These are phyloP conservation scores for Sclerotinia sclerotiorum DNA, from an alignment of 2,329 filamentous ascomycete genomes.

Conservation along the genomic window DNA sequence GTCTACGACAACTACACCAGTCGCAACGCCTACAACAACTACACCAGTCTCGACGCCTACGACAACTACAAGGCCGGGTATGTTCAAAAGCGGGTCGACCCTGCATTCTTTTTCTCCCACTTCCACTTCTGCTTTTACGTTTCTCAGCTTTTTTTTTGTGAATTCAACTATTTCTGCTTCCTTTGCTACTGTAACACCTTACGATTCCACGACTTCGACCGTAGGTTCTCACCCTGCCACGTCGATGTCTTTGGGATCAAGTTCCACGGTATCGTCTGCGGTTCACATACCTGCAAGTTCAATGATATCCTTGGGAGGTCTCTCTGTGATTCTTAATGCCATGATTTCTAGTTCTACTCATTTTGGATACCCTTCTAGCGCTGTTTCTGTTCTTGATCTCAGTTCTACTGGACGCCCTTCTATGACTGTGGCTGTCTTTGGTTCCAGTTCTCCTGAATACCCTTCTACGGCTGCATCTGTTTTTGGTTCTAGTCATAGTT, in stretches of 20 bases:
- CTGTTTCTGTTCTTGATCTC: conserved; percentile 6
- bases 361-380: conserved; percentile 18
- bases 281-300: conserved; percentile 20
- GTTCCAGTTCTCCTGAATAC: no score
- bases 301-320: conserved; percentile 11
- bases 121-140: conserved; percentile 8
- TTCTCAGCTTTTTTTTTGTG: conserved; percentile 7
- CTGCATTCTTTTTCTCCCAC: conserved; percentile 29
- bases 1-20: conserved; percentile 25
- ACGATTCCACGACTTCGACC: conserved; percentile 21
- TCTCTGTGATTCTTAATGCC: conserved; percentile 9
- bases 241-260: conserved; percentile 7
- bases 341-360: conserved; percentile 22
- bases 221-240: not conserved
- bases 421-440: not conserved
- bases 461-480: no score
- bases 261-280: conserved; percentile 7
- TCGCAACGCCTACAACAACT: conserved; percentile 22
- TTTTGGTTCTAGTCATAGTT: no score
- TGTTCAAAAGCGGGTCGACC: conserved; percentile 27
- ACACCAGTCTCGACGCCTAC: conserved; percentile 23
- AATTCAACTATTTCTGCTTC: conserved; percentile 17
- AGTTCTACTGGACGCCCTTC: conserved; percentile 14
- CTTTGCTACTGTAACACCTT: conserved; percentile 12
- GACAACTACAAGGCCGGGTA: conserved; percentile 28